A percentile compares a stretch with the other conserved stretches of the same genome.
phyloP scores from a whole-genome alignment of 495 filamentous ascomycete genomes.

The Neurospora terricola region DNA sequence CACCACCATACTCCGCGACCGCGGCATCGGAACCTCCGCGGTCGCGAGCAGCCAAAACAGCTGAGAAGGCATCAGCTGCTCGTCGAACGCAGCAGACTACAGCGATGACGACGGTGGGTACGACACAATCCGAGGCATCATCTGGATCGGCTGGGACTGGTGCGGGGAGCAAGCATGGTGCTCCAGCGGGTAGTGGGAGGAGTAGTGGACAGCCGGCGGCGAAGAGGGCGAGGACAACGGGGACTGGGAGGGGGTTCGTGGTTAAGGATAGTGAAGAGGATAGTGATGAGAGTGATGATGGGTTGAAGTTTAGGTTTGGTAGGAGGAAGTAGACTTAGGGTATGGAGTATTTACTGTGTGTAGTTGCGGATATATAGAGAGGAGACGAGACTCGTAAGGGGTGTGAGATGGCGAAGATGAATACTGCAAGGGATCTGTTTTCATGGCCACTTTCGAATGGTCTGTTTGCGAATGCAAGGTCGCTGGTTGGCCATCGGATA shows the following conservation, averaged over 20 bases:
- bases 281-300: conserved; percentile 42
- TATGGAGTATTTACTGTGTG: not conserved
- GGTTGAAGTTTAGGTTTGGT: conserved; percentile 41
- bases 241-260: conserved; percentile 6
- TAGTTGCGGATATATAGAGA: not conserved
- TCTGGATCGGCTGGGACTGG: conserved; percentile 9
- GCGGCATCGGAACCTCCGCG: conserved; percentile 12
- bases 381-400: not conserved
- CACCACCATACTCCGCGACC: not conserved
- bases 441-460: not conserved
- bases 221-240: conserved; percentile 30
- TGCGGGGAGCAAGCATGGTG: conserved; percentile 26
- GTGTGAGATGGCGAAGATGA: not conserved
- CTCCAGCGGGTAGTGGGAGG: conserved; percentile 19
- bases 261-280: conserved; percentile 27
- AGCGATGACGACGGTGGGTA: not conserved
- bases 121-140: not conserved
- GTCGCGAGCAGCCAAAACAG: conserved; percentile 19
- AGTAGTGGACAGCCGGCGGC: conserved; percentile 23
- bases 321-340: conserved; percentile 19
- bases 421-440: not conserved
- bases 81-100: not conserved
- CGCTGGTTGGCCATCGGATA: not conserved
- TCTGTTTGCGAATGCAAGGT: not conserved
- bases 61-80: conserved; percentile 13